Conservation (phyloP, 148 eudicot genomes). For the Rhododendron griersonianum region DNA sequence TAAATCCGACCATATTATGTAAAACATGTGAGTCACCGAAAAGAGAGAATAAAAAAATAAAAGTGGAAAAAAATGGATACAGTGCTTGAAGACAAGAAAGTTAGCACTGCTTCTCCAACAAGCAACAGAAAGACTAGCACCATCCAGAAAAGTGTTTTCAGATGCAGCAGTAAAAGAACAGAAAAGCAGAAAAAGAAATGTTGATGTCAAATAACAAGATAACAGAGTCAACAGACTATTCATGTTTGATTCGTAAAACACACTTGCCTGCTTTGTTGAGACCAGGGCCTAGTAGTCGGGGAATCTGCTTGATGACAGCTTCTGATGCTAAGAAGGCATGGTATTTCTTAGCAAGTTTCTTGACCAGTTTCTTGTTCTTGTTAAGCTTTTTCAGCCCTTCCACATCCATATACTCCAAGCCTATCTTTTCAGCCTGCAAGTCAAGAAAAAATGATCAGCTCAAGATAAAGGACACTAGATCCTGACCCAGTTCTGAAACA, state of each 20-base stretch:
- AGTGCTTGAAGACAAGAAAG: neutral
- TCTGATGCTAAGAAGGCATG: constrained; percentile 87
- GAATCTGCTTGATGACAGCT: constrained; percentile 87
- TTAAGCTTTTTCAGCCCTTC: constrained; percentile 79
- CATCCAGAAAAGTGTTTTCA: neutral
- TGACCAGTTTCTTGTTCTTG: constrained; percentile 81
- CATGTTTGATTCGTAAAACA: neutral
- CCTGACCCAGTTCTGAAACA: neutral
- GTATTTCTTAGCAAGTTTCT: constrained; percentile 82
- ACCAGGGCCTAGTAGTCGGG: constrained; percentile 82
- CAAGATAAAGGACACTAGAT: neutral
- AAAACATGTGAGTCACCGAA: neutral
- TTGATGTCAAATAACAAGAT: neutral
- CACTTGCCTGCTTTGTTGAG: constrained; percentile 82
- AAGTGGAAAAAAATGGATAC: neutral
- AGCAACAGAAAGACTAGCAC: neutral
- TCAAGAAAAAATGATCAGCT: neutral
- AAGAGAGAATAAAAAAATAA: neutral
- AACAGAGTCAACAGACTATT: neutral
- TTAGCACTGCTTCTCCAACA: neutral
- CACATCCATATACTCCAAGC: constrained; percentile 82
- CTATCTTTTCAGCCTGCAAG: constrained; percentile 63
- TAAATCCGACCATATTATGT: neutral
- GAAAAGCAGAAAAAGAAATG: neutral
- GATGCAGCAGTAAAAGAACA: neutral